Percentiles rank a stretch among this genome's conserved stretches.
These are phyloP conservation scores for Gleditsia sinensis DNA, from an alignment of 306 rosid species.

Conservation along the genomic window DNA sequence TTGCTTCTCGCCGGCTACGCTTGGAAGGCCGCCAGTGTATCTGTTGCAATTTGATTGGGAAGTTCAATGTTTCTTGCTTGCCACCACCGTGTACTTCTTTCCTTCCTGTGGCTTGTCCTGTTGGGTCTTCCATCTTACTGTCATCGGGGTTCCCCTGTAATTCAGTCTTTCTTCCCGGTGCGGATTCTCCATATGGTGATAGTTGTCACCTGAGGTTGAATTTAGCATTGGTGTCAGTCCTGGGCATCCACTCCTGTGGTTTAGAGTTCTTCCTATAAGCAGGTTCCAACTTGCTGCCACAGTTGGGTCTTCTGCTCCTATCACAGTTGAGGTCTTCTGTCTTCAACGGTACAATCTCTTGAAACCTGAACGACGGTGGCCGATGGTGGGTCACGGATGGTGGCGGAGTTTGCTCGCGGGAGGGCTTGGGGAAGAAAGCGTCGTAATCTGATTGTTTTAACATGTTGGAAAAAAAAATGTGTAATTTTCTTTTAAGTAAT, in stretches of 20 bases:
- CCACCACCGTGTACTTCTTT: slow-evolving; percentile 58
- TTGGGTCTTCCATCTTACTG: slow-evolving; percentile 27
- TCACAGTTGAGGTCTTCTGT: slow-evolving; percentile 68
- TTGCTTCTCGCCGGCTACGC: slow-evolving; percentile 80
- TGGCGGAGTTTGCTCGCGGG: no score
- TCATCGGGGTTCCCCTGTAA: slow-evolving; percentile 7
- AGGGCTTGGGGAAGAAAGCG: no score
- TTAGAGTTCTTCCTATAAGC: slow-evolving; percentile 70
- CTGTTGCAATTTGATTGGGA: slow-evolving; percentile 69
- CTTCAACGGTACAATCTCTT: slow-evolving; percentile 92
- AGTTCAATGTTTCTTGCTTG: slow-evolving; percentile 88
- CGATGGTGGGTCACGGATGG: no score
- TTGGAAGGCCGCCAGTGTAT: slow-evolving; percentile 73
- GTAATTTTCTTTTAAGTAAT: no score
- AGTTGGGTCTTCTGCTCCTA: slow-evolving; percentile 78
- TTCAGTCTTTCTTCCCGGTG: slow-evolving; percentile 28
- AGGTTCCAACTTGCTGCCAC: slow-evolving; percentile 85
- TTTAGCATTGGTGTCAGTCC: slow-evolving; percentile 58
- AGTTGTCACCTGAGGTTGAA: slow-evolving; percentile 40
- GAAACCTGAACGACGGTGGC: slow-evolving; percentile 85
- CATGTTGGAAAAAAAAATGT: no score
- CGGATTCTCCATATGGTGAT: slow-evolving; percentile 23
- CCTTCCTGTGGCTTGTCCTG: no score
- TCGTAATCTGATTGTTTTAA: no score
- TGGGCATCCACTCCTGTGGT: slow-evolving; percentile 51